Percentiles rank a stretch among this genome's conserved stretches.
phyloP scores from a whole-genome alignment of 495 filamentous ascomycete genomes.

The Penicillium samsonianum region DNA sequence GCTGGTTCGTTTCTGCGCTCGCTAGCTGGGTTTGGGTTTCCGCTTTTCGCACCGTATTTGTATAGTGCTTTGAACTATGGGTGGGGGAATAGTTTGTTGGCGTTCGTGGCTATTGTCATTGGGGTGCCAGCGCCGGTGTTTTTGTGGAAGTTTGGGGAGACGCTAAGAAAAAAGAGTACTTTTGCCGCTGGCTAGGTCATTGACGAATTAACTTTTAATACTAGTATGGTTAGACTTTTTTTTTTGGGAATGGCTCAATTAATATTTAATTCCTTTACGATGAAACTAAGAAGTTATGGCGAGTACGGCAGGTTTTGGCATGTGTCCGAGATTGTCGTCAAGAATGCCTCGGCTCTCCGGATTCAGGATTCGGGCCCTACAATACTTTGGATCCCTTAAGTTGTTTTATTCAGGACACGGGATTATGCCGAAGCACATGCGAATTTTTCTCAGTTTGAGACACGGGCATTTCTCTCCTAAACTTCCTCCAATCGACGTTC shows the following conservation, averaged over 20 bases:
- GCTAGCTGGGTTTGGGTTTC: constrained; percentile 73
- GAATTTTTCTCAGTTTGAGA: neutral
- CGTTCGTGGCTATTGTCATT: constrained; percentile 54
- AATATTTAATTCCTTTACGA: neutral
- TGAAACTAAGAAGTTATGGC: neutral
- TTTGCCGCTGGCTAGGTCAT: constrained; percentile 62
- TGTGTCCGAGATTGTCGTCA: neutral
- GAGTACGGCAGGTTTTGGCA: neutral
- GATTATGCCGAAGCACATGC: neutral
- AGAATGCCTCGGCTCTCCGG: neutral
- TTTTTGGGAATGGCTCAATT: too few relatives aligned
- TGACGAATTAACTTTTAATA: neutral
- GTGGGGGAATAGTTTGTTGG: constrained; percentile 66
- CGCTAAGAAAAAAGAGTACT: constrained; percentile 60
- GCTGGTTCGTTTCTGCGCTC: constrained; percentile 67
- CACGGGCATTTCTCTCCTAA: neutral
- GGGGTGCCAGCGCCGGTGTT: constrained; percentile 62
- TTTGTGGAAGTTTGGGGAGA: constrained; percentile 60
- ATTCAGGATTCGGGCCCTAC: neutral
- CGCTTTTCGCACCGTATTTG: constrained; percentile 71
- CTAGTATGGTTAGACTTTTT: neutral
- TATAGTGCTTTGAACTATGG: constrained; percentile 59
- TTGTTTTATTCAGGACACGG: neutral
- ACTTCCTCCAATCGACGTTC: neutral
- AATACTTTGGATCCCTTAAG: neutral